Percentiles rank a stretch among this genome's conserved stretches.
Evolutionary conservation across 176 grass and related monocot genomes (phyloP).

Genomic region (Oryza glumipatula): DNA sequence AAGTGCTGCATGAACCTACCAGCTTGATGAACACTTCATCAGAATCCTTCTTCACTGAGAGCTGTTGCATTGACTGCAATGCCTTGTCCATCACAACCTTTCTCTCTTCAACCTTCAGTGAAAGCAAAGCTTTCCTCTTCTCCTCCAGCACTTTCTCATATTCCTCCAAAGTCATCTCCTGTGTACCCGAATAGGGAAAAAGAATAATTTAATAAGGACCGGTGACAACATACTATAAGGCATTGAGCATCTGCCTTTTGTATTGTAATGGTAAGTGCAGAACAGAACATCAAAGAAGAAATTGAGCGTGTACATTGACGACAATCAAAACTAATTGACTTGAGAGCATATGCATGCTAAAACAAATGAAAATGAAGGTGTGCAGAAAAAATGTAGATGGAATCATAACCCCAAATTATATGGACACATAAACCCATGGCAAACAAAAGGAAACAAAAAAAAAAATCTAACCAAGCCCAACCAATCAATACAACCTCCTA

Average conservation of each 20-base stretch:
- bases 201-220: neutral
- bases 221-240: neutral
- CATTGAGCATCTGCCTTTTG: neutral
- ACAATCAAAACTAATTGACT: neutral
- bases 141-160: slow-evolving; percentile 89
- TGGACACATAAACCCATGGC: neutral
- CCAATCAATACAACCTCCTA: slow-evolving; percentile 10
- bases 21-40: slow-evolving; percentile 78
- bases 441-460: neutral
- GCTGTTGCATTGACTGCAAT: slow-evolving; percentile 67
- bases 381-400: neutral
- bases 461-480: neutral
- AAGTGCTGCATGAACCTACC: slow-evolving; percentile 25
- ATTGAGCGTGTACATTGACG: neutral
- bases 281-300: neutral
- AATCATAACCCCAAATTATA: neutral
- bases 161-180: slow-evolving; percentile 94
- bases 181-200: slow-evolving; percentile 6
- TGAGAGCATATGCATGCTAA: neutral
- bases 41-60: slow-evolving; percentile 59
- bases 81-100: slow-evolving; percentile 81
- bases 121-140: slow-evolving; percentile 74
- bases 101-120: slow-evolving; percentile 68
- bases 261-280: neutral
- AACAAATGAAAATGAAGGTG: neutral